Evolutionary conservation across 2,329 filamentous ascomycete species (phyloP).

Genomic region (Neurospora sp.): DNA sequence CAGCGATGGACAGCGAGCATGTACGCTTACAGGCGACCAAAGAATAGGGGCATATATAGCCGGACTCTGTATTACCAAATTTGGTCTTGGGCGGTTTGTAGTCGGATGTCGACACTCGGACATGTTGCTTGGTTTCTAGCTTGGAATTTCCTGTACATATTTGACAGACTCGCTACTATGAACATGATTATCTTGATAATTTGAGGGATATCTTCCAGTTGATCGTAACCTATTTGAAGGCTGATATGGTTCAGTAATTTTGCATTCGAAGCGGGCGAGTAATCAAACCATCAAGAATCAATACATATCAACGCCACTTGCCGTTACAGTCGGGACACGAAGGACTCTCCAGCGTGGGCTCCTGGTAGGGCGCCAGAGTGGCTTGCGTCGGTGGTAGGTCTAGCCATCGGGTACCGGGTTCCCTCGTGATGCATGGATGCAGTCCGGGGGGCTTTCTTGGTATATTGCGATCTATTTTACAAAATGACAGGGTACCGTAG

Average conservation of each 20-base stretch:
- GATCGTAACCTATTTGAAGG: background rate
- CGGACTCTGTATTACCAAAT: background rate
- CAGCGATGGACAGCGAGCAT: background rate
- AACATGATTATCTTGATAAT: background rate
- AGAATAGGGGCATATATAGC: background rate
- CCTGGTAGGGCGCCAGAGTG: background rate
- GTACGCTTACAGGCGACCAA: background rate
- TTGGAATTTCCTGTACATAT: background rate
- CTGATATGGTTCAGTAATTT: background rate
- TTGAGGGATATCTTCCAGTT: background rate
- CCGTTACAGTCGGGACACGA: background rate
- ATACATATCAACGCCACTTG: background rate
- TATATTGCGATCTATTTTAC: background rate
- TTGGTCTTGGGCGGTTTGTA: background rate
- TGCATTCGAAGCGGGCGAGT: background rate
- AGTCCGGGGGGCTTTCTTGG: background rate
- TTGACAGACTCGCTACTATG: background rate
- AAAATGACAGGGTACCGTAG: background rate
- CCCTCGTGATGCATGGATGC: background rate
- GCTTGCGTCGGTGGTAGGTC: background rate
- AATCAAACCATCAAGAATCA: background rate
- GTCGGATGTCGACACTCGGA: background rate
- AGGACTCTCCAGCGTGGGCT: background rate
- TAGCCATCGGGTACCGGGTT: background rate
- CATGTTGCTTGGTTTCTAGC: background rate